A percentile compares a stretch with the other conserved stretches of the same genome.
phyloP scores from a whole-genome alignment of 2,329 filamentous ascomycete genomes.

The Colletotrichum truncatum region DNA sequence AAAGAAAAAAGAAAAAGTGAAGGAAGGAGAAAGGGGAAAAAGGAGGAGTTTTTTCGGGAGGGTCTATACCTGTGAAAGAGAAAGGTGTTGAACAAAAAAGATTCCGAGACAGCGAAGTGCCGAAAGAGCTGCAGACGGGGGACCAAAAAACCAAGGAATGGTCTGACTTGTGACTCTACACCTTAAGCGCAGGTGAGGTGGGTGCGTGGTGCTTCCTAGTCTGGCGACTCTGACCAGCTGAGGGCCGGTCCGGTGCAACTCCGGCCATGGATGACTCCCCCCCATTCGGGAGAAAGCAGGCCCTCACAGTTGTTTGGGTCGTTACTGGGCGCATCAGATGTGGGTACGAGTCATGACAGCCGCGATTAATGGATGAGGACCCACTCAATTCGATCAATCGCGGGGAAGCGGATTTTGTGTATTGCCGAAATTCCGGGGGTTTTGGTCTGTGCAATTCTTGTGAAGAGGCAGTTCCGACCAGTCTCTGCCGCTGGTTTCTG shows the following conservation, averaged over 20 bases:
- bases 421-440: background rate
- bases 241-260: background rate
- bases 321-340: background rate
- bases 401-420: background rate
- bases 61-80: background rate
- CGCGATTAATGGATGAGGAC: no score
- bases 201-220: conserved; percentile 6
- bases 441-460: background rate
- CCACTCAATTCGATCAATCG: conserved; percentile 5
- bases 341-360: conserved; percentile 14
- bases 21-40: background rate
- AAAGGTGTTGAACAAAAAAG: background rate
- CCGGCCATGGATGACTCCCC: conserved; percentile 2
- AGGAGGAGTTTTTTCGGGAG: conserved; percentile 5
- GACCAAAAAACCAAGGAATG: conserved; percentile 11
- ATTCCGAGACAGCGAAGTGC: conserved; percentile 30
- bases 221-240: background rate
- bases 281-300: conserved; percentile 3
- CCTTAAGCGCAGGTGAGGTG: background rate
- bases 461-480: background rate
- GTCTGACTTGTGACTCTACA: conserved; percentile 28
- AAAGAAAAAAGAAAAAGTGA: background rate
- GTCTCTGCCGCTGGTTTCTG: background rate
- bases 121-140: conserved; percentile 24
- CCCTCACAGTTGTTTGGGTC: background rate